These are phyloP conservation scores for Colletotrichum sp. DNA, from an alignment of 2,329 filamentous ascomycete species.

Conservation along the genomic window DNA sequence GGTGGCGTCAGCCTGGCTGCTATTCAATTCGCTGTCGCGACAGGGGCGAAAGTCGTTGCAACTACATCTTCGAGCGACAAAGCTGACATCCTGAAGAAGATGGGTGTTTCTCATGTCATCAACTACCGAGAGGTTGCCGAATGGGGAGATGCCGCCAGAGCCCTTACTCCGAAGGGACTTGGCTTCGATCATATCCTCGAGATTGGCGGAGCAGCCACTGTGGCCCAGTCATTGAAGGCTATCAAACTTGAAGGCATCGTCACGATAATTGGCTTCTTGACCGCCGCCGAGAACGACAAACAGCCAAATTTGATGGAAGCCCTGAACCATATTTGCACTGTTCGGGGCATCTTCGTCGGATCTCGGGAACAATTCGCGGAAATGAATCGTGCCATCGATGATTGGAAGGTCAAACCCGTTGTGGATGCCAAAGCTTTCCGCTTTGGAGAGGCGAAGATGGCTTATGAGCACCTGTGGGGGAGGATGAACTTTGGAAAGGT, in stretches of 20 bases:
- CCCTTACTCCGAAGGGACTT: conserved; percentile 38
- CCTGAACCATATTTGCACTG: background rate
- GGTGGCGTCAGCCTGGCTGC: conserved; percentile 58
- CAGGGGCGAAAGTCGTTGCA: conserved; percentile 60
- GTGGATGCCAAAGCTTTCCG: fast-evolving
- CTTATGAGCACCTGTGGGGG: background rate
- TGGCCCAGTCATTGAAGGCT: background rate
- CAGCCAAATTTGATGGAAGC: background rate
- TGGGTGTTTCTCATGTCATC: conserved; percentile 61
- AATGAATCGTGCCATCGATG: background rate
- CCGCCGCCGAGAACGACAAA: background rate
- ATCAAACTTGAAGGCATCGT: background rate
- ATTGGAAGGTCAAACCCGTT: background rate
- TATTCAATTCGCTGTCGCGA: conserved; percentile 45
- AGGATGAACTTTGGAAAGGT: background rate
- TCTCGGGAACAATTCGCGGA: background rate
- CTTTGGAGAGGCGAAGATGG: background rate
- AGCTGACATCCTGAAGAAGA: conserved; percentile 50
- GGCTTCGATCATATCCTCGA: background rate
- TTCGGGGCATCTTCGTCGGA: background rate
- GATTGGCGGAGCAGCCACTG: background rate
- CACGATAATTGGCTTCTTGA: background rate
- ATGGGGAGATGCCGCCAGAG: conserved; percentile 60
- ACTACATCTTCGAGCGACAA: conserved; percentile 59
- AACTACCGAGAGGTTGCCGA: conserved; percentile 58